Evolutionary conservation across 345 rosid genomes (phyloP).

Genomic region (Hypericum perforatum): DNA sequence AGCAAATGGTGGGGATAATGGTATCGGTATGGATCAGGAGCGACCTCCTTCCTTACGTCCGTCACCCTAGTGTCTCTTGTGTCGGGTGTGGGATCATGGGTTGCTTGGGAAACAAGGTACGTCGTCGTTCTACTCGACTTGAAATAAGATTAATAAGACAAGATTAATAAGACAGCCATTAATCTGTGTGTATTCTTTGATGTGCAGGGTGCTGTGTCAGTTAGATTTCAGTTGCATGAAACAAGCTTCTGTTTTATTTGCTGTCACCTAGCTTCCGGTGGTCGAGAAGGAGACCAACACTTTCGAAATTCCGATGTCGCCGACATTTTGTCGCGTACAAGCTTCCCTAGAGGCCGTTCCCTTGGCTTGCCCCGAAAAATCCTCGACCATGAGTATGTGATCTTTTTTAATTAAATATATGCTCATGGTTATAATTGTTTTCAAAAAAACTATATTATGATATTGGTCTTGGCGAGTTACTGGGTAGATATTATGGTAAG

Average conservation of each 20-base stretch:
- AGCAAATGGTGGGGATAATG: constrained; percentile 77
- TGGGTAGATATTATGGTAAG: no score
- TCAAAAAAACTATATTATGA: no score
- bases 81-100: constrained; percentile 80
- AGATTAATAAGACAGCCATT: neutral
- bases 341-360: constrained; percentile 45
- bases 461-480: no score
- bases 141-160: no score
- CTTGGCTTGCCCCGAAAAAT: constrained; percentile 48
- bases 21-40: constrained; percentile 59
- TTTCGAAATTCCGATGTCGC: constrained; percentile 51
- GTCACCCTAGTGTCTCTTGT: constrained; percentile 54
- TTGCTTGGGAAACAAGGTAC: constrained; percentile 77
- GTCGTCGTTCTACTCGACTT: neutral
- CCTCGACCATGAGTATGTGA: constrained; percentile 71
- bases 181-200: neutral
- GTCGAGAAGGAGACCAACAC: constrained; percentile 59
- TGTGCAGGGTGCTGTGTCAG: constrained; percentile 69
- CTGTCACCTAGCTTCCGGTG: constrained; percentile 78
- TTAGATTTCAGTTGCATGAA: constrained; percentile 54
- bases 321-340: constrained; percentile 55
- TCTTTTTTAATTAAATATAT: no score
- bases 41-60: constrained; percentile 40
- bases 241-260: constrained; percentile 81
- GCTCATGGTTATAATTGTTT: no score